Conservation (phyloP, 2,329 filamentous ascomycete genomes). For the Arthrobotrys sphaeroides region DNA sequence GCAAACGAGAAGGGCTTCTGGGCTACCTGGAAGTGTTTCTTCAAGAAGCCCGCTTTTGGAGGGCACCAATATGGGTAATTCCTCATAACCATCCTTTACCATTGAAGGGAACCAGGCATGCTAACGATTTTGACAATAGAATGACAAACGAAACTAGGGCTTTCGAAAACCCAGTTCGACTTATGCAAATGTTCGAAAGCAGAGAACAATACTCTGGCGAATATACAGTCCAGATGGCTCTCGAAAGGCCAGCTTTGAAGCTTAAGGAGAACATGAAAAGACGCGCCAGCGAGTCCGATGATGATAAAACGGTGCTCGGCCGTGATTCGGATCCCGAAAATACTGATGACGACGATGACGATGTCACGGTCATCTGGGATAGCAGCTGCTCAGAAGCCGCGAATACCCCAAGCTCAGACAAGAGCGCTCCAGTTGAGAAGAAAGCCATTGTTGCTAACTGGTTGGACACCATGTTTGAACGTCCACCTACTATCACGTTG, state of each 20-base stretch:
- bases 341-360: background rate
- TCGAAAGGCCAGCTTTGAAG: slow-evolving; percentile 2
- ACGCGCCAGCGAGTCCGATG: no score
- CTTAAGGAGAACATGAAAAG: background rate
- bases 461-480: slow-evolving; percentile 21
- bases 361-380: no score
- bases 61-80: slow-evolving; percentile 45
- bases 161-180: slow-evolving; percentile 36
- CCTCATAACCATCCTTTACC: background rate
- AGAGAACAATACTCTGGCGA: background rate
- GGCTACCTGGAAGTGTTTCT: slow-evolving; percentile 28
- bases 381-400: no score
- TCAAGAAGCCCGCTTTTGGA: slow-evolving; percentile 30
- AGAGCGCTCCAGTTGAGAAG: background rate
- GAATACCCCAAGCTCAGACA: no score
- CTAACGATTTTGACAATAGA: slow-evolving; percentile 1
- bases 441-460: background rate
- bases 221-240: slow-evolving; percentile 24
- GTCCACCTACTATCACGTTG: slow-evolving; percentile 8
- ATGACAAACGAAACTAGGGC: slow-evolving; percentile 30
- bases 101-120: background rate
- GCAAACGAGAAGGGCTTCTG: slow-evolving; percentile 28
- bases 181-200: slow-evolving; percentile 32
- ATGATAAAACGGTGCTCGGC: no score
- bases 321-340: slow-evolving; percentile 6